Conservation (phyloP, 768 basidiomycete species). For the Tricholoma hemisulphureum region DNA sequence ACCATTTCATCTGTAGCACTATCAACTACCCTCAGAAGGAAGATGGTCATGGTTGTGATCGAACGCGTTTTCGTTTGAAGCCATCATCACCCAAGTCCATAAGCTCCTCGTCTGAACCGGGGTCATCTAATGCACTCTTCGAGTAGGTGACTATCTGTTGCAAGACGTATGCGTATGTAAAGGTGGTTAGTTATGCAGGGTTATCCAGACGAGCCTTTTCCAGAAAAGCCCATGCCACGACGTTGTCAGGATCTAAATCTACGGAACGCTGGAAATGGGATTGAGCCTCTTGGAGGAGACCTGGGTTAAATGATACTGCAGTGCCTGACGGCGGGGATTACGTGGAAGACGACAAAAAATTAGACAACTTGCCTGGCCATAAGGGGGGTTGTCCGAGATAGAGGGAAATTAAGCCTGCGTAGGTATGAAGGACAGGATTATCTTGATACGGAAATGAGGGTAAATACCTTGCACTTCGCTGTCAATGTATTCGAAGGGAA, state of each 20-base stretch:
- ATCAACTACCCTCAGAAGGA: too few relatives aligned
- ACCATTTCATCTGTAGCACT: neutral
- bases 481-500: constrained; percentile 2
- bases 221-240: constrained; percentile 52
- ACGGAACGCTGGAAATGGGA: constrained; percentile 65
- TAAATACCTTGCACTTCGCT: constrained; percentile 56
- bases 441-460: constrained; percentile 87
- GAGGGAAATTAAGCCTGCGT: constrained; percentile 75
- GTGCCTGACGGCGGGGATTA: constrained; percentile 5
- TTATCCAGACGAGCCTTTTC: constrained; percentile 39
- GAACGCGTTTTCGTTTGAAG: constrained; percentile 36
- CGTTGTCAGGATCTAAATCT: constrained; percentile 55
- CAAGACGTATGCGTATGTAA: neutral
- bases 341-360: neutral
- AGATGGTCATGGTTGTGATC: constrained; percentile 13
- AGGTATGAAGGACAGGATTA: constrained; percentile 74
- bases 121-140: constrained; percentile 7
- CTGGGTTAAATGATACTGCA: constrained; percentile 26
- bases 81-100: constrained; percentile 22
- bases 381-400: constrained; percentile 49
- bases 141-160: constrained; percentile 11
- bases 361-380: constrained; percentile 10
- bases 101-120: constrained; percentile 39
- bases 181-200: neutral
- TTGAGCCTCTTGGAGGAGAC: constrained; percentile 53